These are phyloP conservation scores for Magnaporthiopsis incrustans DNA, from an alignment of 2,329 filamentous ascomycete genomes.

Conservation along the genomic window DNA sequence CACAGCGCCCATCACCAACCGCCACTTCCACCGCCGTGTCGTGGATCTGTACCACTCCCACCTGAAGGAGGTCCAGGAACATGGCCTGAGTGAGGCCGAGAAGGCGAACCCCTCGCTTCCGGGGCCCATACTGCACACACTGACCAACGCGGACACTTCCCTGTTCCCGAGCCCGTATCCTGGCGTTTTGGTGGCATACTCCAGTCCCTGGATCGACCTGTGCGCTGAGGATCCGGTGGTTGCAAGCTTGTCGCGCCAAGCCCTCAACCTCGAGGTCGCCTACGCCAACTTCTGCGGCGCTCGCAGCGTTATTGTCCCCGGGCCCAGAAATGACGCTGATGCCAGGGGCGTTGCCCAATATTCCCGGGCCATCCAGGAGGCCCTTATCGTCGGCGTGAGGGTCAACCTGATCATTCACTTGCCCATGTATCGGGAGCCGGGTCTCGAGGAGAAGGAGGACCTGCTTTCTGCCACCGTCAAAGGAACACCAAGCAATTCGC, in stretches of 20 bases:
- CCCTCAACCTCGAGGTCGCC: slow-evolving; percentile 81
- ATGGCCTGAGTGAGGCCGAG: slow-evolving; percentile 25
- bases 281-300: slow-evolving; percentile 95
- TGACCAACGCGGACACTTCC: slow-evolving; percentile 73
- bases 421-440: slow-evolving; percentile 71
- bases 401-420: slow-evolving; percentile 74
- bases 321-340: slow-evolving; percentile 52
- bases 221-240: slow-evolving; percentile 76
- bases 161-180: slow-evolving; percentile 61
- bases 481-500: slow-evolving; percentile 16
- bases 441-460: slow-evolving; percentile 42
- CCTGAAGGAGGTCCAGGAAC: slow-evolving; percentile 32
- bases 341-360: slow-evolving; percentile 61
- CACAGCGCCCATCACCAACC: slow-evolving; percentile 70
- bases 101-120: slow-evolving; percentile 38
- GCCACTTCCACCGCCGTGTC: slow-evolving; percentile 62
- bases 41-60: slow-evolving; percentile 52
- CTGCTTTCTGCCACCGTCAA: slow-evolving; percentile 39
- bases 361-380: slow-evolving; percentile 75
- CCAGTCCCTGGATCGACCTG: slow-evolving; percentile 90
- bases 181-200: slow-evolving; percentile 66
- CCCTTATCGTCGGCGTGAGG: slow-evolving; percentile 64
- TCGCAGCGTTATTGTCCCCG: slow-evolving; percentile 72
- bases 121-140: slow-evolving; percentile 53
- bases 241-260: slow-evolving; percentile 79